phyloP scores from a whole-genome alignment of 495 filamentous ascomycete species.

The Amniculicola lignicola region DNA sequence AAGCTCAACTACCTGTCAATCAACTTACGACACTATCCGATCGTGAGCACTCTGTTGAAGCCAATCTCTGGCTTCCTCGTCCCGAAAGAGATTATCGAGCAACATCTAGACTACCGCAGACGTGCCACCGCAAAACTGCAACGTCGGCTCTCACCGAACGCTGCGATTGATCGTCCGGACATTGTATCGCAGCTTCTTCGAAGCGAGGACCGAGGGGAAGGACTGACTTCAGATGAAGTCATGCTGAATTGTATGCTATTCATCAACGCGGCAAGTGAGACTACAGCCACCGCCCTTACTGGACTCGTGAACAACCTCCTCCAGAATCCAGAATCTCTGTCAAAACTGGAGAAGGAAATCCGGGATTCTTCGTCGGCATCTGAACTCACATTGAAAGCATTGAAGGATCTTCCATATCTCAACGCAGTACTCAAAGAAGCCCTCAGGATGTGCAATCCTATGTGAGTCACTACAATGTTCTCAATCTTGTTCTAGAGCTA shows the following conservation, averaged over 20 bases:
- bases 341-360: constrained; percentile 17
- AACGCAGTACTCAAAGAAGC: constrained; percentile 24
- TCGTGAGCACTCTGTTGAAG: constrained; percentile 7
- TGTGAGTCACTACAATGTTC: not conserved
- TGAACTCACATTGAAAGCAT: constrained; percentile 9
- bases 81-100: constrained; percentile 7
- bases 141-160: not conserved
- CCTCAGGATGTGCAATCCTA: constrained; percentile 30
- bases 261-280: constrained; percentile 31
- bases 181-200: constrained; percentile 41
- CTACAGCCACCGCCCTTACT: constrained; percentile 26
- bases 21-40: constrained; percentile 10
- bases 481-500: not conserved
- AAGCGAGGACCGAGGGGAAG: constrained; percentile 29
- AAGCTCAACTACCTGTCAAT: constrained; percentile 13
- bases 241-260: constrained; percentile 9
- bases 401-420: constrained; percentile 27
- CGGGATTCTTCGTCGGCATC: constrained; percentile 8
- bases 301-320: constrained; percentile 23
- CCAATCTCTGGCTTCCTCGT: constrained; percentile 6
- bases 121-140: constrained; percentile 9
- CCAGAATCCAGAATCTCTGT: constrained; percentile 15
- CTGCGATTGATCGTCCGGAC: constrained; percentile 18
- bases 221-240: constrained; percentile 17
- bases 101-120: constrained; percentile 9